Percentiles rank a stretch among this genome's conserved stretches.
Evolutionary conservation across 805 yeast genomes (phyloP).

Genomic region (Candida silvicultrix): DNA sequence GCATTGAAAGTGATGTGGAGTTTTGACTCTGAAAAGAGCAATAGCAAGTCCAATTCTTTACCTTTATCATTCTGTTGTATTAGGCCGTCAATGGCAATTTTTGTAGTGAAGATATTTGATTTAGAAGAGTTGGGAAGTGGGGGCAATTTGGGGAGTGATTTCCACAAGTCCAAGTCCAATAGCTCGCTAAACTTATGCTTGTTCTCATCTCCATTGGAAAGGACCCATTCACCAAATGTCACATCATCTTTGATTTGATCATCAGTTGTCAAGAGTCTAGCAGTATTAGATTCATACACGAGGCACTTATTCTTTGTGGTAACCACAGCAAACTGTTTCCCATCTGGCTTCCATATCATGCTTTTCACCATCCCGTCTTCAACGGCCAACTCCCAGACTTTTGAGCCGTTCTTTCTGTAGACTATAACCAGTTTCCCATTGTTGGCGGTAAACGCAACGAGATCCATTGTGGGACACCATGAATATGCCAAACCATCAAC

Average conservation of each 20-base stretch:
- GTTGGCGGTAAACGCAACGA: constrained; percentile 37
- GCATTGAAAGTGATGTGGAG: constrained; percentile 28
- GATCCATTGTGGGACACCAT: constrained; percentile 50
- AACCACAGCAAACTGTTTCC: constrained; percentile 35
- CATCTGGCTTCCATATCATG: constrained; percentile 32
- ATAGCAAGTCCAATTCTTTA: constrained; percentile 22
- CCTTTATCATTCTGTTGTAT: constrained; percentile 16
- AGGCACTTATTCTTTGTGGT: constrained; percentile 38
- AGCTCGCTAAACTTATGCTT: constrained; percentile 17
- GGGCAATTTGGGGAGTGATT: constrained; percentile 31
- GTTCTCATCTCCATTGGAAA: not conserved
- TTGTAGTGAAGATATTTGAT: constrained; percentile 17
- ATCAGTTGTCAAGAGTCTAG: constrained; percentile 28
- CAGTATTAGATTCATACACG: constrained; percentile 40
- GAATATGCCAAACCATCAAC: constrained; percentile 12
- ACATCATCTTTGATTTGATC: constrained; percentile 4
- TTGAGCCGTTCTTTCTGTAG: constrained; percentile 46
- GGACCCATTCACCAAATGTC: constrained; percentile 13
- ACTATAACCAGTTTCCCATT: constrained; percentile 45
- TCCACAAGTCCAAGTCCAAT: constrained; percentile 24
- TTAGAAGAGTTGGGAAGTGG: constrained; percentile 19
- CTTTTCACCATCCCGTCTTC: constrained; percentile 10
- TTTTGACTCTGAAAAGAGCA: constrained; percentile 17
- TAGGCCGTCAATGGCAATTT: constrained; percentile 23
- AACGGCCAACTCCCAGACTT: constrained; percentile 42